Evolutionary conservation across 1,139 yeast genomes (phyloP), one percentile per base, ranked within the genome.

Genomic region (Torulaspora globosa): DNA sequence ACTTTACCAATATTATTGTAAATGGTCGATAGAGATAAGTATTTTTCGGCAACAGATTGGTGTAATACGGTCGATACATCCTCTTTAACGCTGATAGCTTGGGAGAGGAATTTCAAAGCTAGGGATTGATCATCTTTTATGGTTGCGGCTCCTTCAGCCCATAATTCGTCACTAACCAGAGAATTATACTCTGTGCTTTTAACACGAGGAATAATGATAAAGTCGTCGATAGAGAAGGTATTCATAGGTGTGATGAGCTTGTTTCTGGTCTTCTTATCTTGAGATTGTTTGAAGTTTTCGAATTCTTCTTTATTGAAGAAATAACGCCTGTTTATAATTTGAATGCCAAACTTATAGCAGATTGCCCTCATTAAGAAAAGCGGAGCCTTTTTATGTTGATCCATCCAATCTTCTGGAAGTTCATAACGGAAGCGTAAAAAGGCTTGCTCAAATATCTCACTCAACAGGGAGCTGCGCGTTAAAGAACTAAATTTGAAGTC

Each of bases 11-110:
- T 64, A 50, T 83, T 88, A 51, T 80, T 77, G 68, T 81, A 84
- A 19, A 80, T 68, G 54, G 82, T 80, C 10, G 95, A 82, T 39
- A 87, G 71, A 27, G 78, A 71, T 36, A 79, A 71, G 62, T 82
- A 85, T 36, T 82, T 80, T 46, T 76, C 78, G 15, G 92, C 89
- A 33, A 92, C 86, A 56, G 84, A 89, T 9, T 84, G 77, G 60
- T 89, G 95, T 28, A 92, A 76, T 36, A 76, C 68, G 18, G 97
- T 97, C 58, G 86, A 86, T 27, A 87, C 80, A 62, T 89, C 96
- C 63, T 90, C 96, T 55, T 80, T 80, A 47, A 88, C 74, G 4
- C 83, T 70, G 40, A 87, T 70, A 37, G 94, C 75, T 65, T 90
- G 96, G 31, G 74, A 70, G 56, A 89, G 70, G 44, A 87, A 73